These are phyloP conservation scores for Eutypa lata DNA, from an alignment of 2,329 filamentous ascomycete genomes.

Conservation along the genomic window DNA sequence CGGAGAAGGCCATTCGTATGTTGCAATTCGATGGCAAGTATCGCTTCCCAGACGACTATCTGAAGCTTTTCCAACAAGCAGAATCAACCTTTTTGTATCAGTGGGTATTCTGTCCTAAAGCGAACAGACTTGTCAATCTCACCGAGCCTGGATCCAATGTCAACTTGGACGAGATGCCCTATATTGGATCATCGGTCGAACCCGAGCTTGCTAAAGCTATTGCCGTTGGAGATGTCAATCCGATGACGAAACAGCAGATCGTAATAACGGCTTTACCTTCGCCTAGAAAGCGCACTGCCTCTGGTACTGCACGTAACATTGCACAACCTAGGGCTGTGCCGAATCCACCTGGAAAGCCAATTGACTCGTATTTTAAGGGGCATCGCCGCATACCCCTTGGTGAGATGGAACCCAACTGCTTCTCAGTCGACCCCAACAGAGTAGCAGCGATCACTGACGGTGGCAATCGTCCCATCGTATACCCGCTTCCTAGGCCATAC, in stretches of 20 bases:
- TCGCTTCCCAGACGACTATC: slow-evolving; percentile 75
- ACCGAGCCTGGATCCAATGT: slow-evolving; percentile 63
- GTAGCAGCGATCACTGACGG: slow-evolving; percentile 47
- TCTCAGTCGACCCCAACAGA: slow-evolving; percentile 48
- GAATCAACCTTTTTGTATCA: slow-evolving; percentile 93
- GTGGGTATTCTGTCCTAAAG: slow-evolving; percentile 83
- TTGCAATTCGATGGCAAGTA: slow-evolving; percentile 87
- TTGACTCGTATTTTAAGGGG: slow-evolving; percentile 52
- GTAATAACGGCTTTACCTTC: slow-evolving; percentile 38
- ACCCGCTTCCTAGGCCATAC: slow-evolving; percentile 58
- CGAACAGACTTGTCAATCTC: slow-evolving; percentile 69
- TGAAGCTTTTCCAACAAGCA: slow-evolving; percentile 77
- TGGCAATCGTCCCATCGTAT: slow-evolving; percentile 52
- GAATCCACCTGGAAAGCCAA: slow-evolving; percentile 43
- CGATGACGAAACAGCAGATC: slow-evolving; percentile 76
- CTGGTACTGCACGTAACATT: slow-evolving; percentile 16
- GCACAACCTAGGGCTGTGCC: slow-evolving; percentile 15
- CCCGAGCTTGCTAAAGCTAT: slow-evolving; percentile 68
- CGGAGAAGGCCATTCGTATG: slow-evolving; percentile 78
- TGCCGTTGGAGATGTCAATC: slow-evolving; percentile 79
- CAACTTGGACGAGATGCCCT: slow-evolving; percentile 69
- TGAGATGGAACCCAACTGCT: slow-evolving; percentile 63
- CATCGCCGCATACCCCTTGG: slow-evolving; percentile 52
- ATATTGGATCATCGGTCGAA: slow-evolving; percentile 73
- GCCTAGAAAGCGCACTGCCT: slow-evolving; percentile 35